These are phyloP conservation scores for Eucalyptus pumila DNA, from an alignment of 345 rosid species.

Conservation along the genomic window DNA sequence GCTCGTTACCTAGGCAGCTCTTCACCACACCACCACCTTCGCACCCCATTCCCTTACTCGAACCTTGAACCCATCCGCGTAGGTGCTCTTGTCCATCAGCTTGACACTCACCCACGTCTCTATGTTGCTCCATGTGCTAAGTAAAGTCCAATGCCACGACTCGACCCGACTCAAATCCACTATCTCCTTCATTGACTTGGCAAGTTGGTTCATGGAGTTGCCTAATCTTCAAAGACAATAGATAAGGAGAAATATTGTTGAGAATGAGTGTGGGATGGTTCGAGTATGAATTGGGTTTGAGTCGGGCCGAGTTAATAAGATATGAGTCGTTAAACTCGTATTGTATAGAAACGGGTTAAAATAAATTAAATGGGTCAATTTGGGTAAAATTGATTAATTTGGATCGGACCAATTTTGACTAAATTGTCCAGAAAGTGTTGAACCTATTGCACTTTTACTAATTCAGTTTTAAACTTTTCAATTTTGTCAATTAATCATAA, in stretches of 20 bases:
- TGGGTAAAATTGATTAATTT: not conserved
- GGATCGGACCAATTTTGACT: fast-evolving
- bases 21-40: not conserved
- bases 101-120: not conserved
- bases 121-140: not conserved
- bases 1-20: not conserved
- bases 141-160: fast-evolving
- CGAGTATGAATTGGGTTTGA: fast-evolving
- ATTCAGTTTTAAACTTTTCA: too few relatives aligned
- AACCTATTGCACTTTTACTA: fast-evolving
- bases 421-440: too few relatives aligned
- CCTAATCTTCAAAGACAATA: not conserved
- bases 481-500: too few relatives aligned
- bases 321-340: not conserved
- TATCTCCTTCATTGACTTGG: not conserved
- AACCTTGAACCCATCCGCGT: not conserved
- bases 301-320: fast-evolving
- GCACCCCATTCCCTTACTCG: not conserved
- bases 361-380: not conserved
- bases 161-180: fast-evolving
- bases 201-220: not conserved
- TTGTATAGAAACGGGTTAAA: not conserved
- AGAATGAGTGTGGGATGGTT: not conserved
- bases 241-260: fast-evolving
- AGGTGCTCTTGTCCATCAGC: not conserved